A percentile compares a stretch with the other conserved stretches of the same genome.
Conservation (phyloP, 2,329 filamentous ascomycete species). For the Cordyceps pruinosa region DNA sequence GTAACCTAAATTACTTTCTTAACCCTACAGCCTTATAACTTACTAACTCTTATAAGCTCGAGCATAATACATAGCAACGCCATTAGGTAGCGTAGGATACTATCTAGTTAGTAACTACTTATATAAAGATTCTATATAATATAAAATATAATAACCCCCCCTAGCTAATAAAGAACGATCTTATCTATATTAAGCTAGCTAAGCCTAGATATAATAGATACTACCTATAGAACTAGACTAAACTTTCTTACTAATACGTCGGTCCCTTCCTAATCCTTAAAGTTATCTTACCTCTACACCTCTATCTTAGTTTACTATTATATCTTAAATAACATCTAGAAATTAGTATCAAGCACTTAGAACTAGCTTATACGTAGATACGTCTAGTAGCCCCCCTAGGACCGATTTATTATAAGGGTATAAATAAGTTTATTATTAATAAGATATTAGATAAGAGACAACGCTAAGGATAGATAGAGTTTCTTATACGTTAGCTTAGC, state of each 20-base stretch:
- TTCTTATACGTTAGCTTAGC: background rate
- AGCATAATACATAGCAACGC: background rate
- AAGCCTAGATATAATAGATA: background rate
- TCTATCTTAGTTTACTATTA: background rate
- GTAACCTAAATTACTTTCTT: background rate
- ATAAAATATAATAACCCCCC: background rate
- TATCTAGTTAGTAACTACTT: background rate
- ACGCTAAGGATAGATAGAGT: background rate
- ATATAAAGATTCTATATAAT: background rate
- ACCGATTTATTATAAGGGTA: background rate
- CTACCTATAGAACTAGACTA: background rate
- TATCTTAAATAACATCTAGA: background rate
- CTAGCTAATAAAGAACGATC: background rate
- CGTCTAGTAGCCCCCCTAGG: background rate
- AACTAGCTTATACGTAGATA: background rate
- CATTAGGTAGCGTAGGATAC: background rate
- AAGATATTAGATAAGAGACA: background rate
- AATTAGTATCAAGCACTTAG: background rate
- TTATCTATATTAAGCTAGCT: background rate
- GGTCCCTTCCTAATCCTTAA: background rate
- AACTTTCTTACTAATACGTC: background rate
- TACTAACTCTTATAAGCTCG: background rate
- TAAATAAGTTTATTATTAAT: background rate
- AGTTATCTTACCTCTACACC: background rate
- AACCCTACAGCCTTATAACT: background rate